Percentiles rank a stretch among this genome's conserved stretches.
Evolutionary conservation across 371 early-diverging fungal genomes (phyloP).

Genomic region (Mortierella sp.): DNA sequence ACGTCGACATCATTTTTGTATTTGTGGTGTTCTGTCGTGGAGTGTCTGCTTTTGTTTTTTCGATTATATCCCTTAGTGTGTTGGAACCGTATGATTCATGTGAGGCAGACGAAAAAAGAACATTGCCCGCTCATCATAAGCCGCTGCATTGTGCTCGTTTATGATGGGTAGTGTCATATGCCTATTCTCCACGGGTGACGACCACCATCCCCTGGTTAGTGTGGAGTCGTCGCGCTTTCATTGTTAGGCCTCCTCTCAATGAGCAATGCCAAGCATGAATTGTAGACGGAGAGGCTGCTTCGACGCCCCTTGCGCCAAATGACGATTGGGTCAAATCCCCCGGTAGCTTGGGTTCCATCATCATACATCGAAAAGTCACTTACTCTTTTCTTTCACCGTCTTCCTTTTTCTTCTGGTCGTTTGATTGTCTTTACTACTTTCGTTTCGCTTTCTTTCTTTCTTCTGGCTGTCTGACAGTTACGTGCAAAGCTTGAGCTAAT

Average conservation of each 20-base stretch:
- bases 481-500: too few relatives aligned
- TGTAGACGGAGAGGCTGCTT: slow-evolving; percentile 30
- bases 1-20: too few relatives aligned
- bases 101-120: slow-evolving; percentile 35
- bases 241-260: slow-evolving; percentile 42
- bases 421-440: too few relatives aligned
- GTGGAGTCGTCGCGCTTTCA: slow-evolving; percentile 44
- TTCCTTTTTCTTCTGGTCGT: background rate
- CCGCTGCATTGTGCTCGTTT: slow-evolving; percentile 9
- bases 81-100: background rate
- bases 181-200: slow-evolving; percentile 40
- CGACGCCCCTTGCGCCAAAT: slow-evolving; percentile 36
- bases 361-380: background rate
- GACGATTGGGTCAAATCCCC: slow-evolving; percentile 50
- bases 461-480: too few relatives aligned
- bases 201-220: slow-evolving; percentile 43
- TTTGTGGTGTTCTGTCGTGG: too few relatives aligned
- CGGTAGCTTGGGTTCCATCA: slow-evolving; percentile 34
- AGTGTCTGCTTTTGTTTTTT: too few relatives aligned
- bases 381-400: background rate
- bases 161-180: slow-evolving; percentile 24
- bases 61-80: too few relatives aligned
- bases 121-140: slow-evolving; percentile 23
- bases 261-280: slow-evolving; percentile 31
- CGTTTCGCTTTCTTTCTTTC: too few relatives aligned